Conservation (phyloP, 768 basidiomycete genomes). For the Tulasnella sp. region DNA sequence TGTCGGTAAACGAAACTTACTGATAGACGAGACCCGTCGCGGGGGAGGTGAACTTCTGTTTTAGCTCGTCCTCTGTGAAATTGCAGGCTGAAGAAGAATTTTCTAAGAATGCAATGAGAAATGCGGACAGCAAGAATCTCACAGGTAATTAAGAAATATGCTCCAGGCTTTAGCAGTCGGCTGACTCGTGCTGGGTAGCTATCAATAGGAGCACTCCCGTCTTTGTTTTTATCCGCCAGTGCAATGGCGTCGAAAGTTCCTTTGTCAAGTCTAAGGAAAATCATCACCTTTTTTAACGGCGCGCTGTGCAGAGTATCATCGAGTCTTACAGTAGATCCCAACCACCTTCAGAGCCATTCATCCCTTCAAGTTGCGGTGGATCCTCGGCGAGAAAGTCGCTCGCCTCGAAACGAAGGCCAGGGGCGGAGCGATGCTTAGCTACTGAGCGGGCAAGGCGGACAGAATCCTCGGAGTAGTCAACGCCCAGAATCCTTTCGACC, state of each 20-base stretch:
- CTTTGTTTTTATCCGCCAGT: constrained; percentile 60
- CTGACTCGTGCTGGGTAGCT: constrained; percentile 63
- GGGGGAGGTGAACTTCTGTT: constrained; percentile 53
- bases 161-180: constrained; percentile 64
- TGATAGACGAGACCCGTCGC: constrained; percentile 63
- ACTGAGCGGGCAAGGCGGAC: constrained; percentile 65
- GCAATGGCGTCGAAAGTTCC: constrained; percentile 90
- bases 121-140: constrained; percentile 39
- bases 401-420: constrained; percentile 56
- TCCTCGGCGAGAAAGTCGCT: constrained; percentile 69
- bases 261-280: constrained; percentile 61
- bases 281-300: background rate
- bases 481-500: constrained; percentile 56
- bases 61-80: constrained; percentile 79
- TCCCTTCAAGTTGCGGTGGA: constrained; percentile 43
- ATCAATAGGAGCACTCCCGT: constrained; percentile 57
- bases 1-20: constrained; percentile 50
- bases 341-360: constrained; percentile 38
- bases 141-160: constrained; percentile 81
- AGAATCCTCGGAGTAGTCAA: constrained; percentile 72
- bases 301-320: background rate
- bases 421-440: constrained; percentile 49
- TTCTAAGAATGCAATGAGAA: background rate
- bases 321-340: constrained; percentile 65
- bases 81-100: constrained; percentile 64